A percentile compares a stretch with the other conserved stretches of the same genome.
These are phyloP conservation scores for Vaccinium darrowii DNA, from an alignment of 148 eudicot genomes.

Conservation along the genomic window DNA sequence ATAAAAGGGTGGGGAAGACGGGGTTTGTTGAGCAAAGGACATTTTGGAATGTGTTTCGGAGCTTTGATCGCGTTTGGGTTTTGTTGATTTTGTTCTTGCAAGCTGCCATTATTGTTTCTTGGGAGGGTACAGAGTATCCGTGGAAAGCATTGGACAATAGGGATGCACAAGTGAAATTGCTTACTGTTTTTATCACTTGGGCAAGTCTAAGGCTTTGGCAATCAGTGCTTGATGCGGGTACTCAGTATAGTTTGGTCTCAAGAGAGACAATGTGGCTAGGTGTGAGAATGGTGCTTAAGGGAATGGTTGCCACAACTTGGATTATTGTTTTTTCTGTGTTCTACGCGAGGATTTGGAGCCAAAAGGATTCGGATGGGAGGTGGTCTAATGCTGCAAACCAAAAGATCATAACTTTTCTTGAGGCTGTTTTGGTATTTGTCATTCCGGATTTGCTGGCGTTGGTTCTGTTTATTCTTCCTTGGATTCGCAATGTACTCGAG, in stretches of 20 bases:
- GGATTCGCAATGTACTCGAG: conserved; percentile 72
- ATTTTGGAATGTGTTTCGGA: conserved; percentile 87
- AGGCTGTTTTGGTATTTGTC: conserved; percentile 64
- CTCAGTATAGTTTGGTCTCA: conserved; percentile 80
- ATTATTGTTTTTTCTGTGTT: conserved; percentile 70
- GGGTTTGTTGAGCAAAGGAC: conserved; percentile 96
- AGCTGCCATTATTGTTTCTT: conserved; percentile 67
- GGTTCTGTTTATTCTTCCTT: conserved; percentile 69
- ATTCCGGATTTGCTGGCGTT: conserved; percentile 71
- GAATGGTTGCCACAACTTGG: conserved; percentile 78
- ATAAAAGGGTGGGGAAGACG: conserved; percentile 64
- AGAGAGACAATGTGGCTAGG: conserved; percentile 61
- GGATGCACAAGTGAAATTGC: conserved; percentile 69
- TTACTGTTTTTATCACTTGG: conserved; percentile 84
- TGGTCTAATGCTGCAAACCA: conserved; percentile 61
- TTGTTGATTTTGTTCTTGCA: conserved; percentile 70
- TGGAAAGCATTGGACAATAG: conserved; percentile 57
- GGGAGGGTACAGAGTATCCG: conserved; percentile 40
- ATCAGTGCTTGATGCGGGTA: conserved; percentile 87
- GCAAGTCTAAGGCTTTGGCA: conserved; percentile 66
- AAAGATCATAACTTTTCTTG: conserved; percentile 52
- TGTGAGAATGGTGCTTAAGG: conserved; percentile 85
- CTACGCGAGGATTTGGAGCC: conserved; percentile 77
- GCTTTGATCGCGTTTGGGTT: conserved; percentile 90
- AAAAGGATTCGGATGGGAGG: conserved; percentile 55